Conservation (phyloP, 23 red algal genomes). For the Cyanidioschyzon merolae region DNA sequence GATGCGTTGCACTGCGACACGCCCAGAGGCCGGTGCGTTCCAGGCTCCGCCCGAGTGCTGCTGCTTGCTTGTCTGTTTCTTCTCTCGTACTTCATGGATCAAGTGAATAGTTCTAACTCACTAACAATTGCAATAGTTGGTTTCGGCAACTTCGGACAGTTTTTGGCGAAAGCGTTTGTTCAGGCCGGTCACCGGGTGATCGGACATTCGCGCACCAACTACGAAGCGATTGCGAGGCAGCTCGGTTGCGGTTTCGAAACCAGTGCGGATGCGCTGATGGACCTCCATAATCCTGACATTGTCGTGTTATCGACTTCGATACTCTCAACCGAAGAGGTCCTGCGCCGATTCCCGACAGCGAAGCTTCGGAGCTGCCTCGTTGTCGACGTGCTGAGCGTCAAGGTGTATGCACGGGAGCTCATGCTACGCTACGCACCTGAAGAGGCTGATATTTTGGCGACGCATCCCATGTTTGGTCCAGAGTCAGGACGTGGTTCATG, state of each 20-base stretch:
- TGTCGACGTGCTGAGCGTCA: conserved; percentile 89
- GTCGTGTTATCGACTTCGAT: conserved; percentile 84
- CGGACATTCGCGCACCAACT: conserved; percentile 54
- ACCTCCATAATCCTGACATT: conserved; percentile 35
- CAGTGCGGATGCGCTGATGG: conserved; percentile 32
- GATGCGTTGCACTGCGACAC: no score
- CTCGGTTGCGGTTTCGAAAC: conserved; percentile 57
- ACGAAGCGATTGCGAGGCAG: conserved; percentile 38
- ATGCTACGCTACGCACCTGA: conserved; percentile 44
- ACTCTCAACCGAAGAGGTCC: conserved; percentile 53
- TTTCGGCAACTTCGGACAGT: conserved; percentile 99
- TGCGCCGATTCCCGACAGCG: conserved; percentile 58
- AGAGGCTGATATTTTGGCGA: conserved; percentile 65
- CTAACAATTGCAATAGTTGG: conserved; percentile 76
- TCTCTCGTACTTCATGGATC: no score
- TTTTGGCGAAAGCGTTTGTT: conserved; percentile 67
- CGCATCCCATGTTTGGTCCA: conserved; percentile 99
- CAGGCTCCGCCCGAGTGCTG: no score
- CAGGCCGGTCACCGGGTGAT: conserved; percentile 67
- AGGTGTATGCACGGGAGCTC: conserved; percentile 62
- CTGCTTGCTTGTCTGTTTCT: no score
- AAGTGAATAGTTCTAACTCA: background rate
- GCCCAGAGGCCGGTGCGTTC: no score
- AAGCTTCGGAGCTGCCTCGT: conserved; percentile 50
- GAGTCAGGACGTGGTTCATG: conserved; percentile 62